Base-by-base conservation (phyloP, 1,139 yeast species). In the Lodderomyces beijingensis region DNA sequence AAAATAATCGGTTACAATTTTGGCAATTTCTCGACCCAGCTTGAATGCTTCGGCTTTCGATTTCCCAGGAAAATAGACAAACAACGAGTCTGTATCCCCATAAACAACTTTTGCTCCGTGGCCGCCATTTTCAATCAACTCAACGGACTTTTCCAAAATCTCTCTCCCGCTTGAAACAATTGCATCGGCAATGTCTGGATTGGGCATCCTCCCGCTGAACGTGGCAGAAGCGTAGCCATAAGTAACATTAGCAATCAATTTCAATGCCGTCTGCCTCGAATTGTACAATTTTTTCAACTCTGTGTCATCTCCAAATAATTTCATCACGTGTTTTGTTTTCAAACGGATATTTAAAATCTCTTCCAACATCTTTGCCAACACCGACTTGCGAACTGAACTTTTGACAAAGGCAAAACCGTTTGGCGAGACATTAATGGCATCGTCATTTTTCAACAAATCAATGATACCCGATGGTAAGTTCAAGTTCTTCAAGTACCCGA, bases 221-320 rank as follows among this genome's bases (percentile, higher is more conserved):
- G 95, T 77, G 0, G 98, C 98, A 0, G 96, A 83, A 0, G 97
- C 74, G 50, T 91, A 91, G 0, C 98, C 98, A 60, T 91, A 91
- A 0, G 96, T 89, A 11, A 91, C 98, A 55, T 88, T 89, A 1
- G 98, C 96, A 34, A 89, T 81, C 38, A 91, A 62, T 50, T 91
- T 91, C 39, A 91, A 60, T 0, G 96, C 98, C 27, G 86, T 55
- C 49, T 91, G 98, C 34, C 91, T 67, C 36, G 85, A 82, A 50
- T 85, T 76, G 51, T 84, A 76, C 8, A 84, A 59, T 38, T 76
- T 74, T 29, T 64, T 62, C 24, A 79, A 60, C 33, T 63, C 69
- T 5, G 55, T 41, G 8, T 62, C 63, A 30, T 74, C 75, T 42
- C 56, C 51, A 27, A 79, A 56, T 23, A 67, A 53, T 28, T 70